Percentiles rank a stretch among this genome's conserved stretches.
Evolutionary conservation across 495 filamentous ascomycete genomes (phyloP).

Genomic region (Penicilliopsis zonata): DNA sequence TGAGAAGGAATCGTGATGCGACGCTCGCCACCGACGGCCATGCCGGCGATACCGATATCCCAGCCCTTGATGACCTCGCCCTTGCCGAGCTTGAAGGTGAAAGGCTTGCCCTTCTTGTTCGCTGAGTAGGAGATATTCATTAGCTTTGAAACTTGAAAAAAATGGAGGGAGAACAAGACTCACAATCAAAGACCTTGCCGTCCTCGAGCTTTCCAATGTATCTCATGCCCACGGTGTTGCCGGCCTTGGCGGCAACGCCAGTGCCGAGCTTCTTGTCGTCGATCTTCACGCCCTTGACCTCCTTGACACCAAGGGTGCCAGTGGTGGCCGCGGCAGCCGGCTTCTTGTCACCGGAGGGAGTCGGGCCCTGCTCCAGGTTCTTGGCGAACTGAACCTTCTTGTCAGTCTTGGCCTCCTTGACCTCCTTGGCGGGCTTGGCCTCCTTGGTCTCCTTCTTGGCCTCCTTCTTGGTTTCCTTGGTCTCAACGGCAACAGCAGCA

Average conservation of each 20-base stretch:
- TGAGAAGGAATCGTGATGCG: slow-evolving; percentile 76
- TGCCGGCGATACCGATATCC: slow-evolving; percentile 88
- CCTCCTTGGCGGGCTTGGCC: slow-evolving; percentile 27
- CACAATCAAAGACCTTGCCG: slow-evolving; percentile 88
- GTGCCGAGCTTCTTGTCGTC: slow-evolving; percentile 89
- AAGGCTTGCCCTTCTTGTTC: slow-evolving; percentile 97
- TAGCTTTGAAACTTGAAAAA: neutral
- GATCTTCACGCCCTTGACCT: slow-evolving; percentile 75
- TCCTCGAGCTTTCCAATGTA: slow-evolving; percentile 94
- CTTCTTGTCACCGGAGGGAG: slow-evolving; percentile 37
- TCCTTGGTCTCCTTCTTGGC: slow-evolving; percentile 41
- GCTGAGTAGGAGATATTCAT: slow-evolving; percentile 31
- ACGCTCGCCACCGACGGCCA: slow-evolving; percentile 87
- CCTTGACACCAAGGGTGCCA: slow-evolving; percentile 55
- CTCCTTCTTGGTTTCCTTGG: slow-evolving; percentile 33
- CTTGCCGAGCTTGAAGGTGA: slow-evolving; percentile 83
- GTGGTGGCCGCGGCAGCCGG: slow-evolving; percentile 40
- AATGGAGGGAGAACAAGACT: slow-evolving; percentile 17
- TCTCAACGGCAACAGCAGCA: slow-evolving; percentile 42
- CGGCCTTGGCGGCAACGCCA: slow-evolving; percentile 70
- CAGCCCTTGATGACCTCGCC: slow-evolving; percentile 98
- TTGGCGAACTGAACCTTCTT: slow-evolving; percentile 99
- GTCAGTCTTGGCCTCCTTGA: slow-evolving; percentile 38
- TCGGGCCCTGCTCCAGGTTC: slow-evolving; percentile 93
- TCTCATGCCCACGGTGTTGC: slow-evolving; percentile 78